Evolutionary conservation across 2,329 filamentous ascomycete species (phyloP), one percentile per base, ranked within the genome.

Genomic region (Trichophyton schoenleinii): DNA sequence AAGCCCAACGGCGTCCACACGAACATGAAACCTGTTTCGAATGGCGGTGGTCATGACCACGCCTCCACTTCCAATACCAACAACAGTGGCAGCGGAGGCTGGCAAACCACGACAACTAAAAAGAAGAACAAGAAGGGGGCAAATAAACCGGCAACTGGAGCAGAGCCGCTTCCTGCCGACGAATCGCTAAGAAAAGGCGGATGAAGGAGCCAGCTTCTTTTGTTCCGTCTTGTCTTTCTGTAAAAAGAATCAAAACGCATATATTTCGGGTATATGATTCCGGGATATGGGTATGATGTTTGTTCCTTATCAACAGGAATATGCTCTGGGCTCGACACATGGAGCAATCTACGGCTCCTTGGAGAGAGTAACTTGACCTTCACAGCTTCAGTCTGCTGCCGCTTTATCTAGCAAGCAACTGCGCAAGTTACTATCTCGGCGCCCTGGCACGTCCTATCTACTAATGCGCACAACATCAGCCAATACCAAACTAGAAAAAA

Each of bases 131-230:
- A 73, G 62, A 72, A 71, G 63, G 70, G 68, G 49, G 65, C 66
- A 52, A 77, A 74, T 61, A 44, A 41, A 25, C 4, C n/a, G 8
- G 55, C 25, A 18, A 34, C 34, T 44, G 67, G 67, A 9, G 74
- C 76, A 18, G 76, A 78, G 62, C 69, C 72, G 7, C 66, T 76
- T 9, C 75, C 76, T 34, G 68, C 68, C 13, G 75, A 78, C 63
- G 75, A 75, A 61, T 73, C 74, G 13, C 63, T 77, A 66, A 71
- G 76, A 60, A 78, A 78, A 67, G 76, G 76, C 20, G 76, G 76
- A 31, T 78, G 70, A 76, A 58, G 28, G 25, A 42, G 28, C 5
- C 20, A 28, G 55, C 4, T 25, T 13, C 7, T 15, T 15, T 36
- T 18, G 5, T 25, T 28, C 34, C 25, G 28, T 28, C n/a, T 55